These are phyloP conservation scores for Emergomyces orientalis DNA, from an alignment of 2,329 filamentous ascomycete genomes.

Conservation along the genomic window DNA sequence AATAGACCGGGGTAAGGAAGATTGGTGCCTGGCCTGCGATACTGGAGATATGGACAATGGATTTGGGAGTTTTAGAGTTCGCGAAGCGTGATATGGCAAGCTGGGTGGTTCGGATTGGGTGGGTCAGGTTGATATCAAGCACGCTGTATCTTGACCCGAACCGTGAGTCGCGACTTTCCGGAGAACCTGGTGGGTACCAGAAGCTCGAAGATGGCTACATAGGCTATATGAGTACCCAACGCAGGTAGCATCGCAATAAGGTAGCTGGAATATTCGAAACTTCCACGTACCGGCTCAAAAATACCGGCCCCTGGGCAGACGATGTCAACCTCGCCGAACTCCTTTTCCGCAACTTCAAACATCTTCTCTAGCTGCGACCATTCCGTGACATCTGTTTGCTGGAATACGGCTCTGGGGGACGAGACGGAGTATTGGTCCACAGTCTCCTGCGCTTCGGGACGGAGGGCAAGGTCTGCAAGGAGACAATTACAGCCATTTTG, in stretches of 20 bases:
- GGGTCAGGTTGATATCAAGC: conserved; percentile 45
- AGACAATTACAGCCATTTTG: conserved; percentile 40
- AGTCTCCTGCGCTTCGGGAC: conserved; percentile 36
- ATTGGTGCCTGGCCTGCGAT: conserved; percentile 37
- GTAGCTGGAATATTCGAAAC: background rate
- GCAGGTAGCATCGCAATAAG: background rate
- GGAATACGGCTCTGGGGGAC: conserved; percentile 34
- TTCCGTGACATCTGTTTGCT: conserved; percentile 40
- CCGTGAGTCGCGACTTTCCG: conserved; percentile 34
- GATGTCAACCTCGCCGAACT: conserved; percentile 41
- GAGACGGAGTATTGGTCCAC: conserved; percentile 30
- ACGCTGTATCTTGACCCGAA: conserved; percentile 35
- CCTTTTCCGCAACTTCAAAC: conserved; percentile 41
- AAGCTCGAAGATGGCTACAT: conserved; percentile 41
- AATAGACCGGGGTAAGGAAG: conserved; percentile 39
- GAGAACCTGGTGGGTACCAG: conserved; percentile 40
- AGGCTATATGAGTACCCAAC: background rate
- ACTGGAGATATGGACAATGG: conserved; percentile 42
- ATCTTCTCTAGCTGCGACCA: conserved; percentile 43
- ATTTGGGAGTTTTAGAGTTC: conserved; percentile 28
- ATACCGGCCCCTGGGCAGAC: conserved; percentile 41
- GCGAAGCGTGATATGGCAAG: conserved; percentile 43
- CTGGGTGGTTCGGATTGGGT: conserved; percentile 45
- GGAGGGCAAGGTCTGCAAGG: conserved; percentile 37
- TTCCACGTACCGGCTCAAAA: conserved; percentile 32